A percentile compares a stretch with the other conserved stretches of the same genome.
Evolutionary conservation across 441 rosid species (phyloP).

Genomic region (Cnidoscolus chayamansa): DNA sequence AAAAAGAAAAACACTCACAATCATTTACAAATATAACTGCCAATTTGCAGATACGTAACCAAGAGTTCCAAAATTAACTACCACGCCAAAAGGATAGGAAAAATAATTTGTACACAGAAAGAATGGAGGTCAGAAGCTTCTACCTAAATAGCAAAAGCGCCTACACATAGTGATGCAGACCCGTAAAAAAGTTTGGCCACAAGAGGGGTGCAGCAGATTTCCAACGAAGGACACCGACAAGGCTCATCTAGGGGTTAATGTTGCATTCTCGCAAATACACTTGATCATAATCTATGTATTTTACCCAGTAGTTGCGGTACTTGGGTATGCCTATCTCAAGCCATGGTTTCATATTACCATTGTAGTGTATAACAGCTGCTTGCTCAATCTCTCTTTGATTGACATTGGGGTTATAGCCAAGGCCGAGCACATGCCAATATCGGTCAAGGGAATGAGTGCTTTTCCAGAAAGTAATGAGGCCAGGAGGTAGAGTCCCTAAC

Average conservation of each 20-base stretch:
- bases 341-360: constrained; percentile 98
- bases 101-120: constrained; percentile 35
- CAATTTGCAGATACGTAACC: constrained; percentile 20
- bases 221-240: neutral
- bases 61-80: constrained; percentile 14
- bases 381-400: constrained; percentile 73
- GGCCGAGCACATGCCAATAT: constrained; percentile 87
- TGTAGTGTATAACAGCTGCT: constrained; percentile 86
- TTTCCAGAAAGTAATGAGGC: constrained; percentile 90
- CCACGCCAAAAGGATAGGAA: constrained; percentile 15
- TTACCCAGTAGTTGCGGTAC: constrained; percentile 65
- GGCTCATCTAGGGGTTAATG: constrained; percentile 59
- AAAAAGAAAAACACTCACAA: constrained; percentile 9
- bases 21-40: constrained; percentile 40
- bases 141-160: constrained; percentile 16
- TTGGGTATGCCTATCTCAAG: constrained; percentile 87
- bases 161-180: constrained; percentile 30
- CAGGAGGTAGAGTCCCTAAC: constrained; percentile 93
- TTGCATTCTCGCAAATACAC: constrained; percentile 76
- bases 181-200: constrained; percentile 27
- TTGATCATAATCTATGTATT: constrained; percentile 68
- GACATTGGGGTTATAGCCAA: constrained; percentile 86
- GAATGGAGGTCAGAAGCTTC: constrained; percentile 29
- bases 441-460: constrained; percentile 60
- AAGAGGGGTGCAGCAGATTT: constrained; percentile 6